phyloP scores from a whole-genome alignment of 495 filamentous ascomycete species.

The Talaromyces wortmannii region DNA sequence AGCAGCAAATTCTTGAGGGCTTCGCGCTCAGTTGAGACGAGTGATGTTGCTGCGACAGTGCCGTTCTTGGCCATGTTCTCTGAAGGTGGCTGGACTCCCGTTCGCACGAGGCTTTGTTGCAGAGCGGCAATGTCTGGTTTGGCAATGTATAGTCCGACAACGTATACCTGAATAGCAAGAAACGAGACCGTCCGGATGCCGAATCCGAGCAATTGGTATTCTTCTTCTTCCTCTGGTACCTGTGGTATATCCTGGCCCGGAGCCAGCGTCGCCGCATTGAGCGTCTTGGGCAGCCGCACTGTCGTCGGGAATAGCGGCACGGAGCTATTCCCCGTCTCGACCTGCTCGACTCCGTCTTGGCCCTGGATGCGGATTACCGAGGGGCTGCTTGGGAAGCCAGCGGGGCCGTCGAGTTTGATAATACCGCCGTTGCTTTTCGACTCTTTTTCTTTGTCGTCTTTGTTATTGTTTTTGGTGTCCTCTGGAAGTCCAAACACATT shows the following conservation, averaged over 20 bases:
- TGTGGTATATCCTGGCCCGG: slow-evolving; percentile 25
- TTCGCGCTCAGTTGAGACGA: slow-evolving; percentile 74
- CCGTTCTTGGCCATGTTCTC: slow-evolving; percentile 12
- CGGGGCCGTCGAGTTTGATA: slow-evolving; percentile 33
- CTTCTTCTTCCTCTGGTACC: slow-evolving; percentile 32
- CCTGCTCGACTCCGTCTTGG: slow-evolving; percentile 56
- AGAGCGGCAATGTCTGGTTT: slow-evolving; percentile 62
- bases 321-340: slow-evolving; percentile 74
- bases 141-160: slow-evolving; percentile 84
- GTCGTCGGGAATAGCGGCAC: slow-evolving; percentile 76
- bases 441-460: slow-evolving; percentile 3
- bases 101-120: slow-evolving; percentile 47
- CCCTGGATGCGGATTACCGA: slow-evolving; percentile 37
- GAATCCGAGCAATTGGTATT: slow-evolving; percentile 82
- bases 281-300: slow-evolving; percentile 49
- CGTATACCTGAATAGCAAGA: slow-evolving; percentile 87
- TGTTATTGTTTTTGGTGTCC: slow-evolving; percentile 4
- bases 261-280: slow-evolving; percentile 29
- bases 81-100: slow-evolving; percentile 26
- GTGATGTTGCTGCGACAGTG: slow-evolving; percentile 62
- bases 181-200: slow-evolving; percentile 88
- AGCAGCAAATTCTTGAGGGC: slow-evolving; percentile 59
- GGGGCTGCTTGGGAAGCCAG: slow-evolving; percentile 26
- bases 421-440: slow-evolving; percentile 10
- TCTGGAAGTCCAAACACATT: slow-evolving; percentile 28